Base-by-base conservation (phyloP, 148 eudicot genomes). In the Vaccinium myrtillus region DNA sequence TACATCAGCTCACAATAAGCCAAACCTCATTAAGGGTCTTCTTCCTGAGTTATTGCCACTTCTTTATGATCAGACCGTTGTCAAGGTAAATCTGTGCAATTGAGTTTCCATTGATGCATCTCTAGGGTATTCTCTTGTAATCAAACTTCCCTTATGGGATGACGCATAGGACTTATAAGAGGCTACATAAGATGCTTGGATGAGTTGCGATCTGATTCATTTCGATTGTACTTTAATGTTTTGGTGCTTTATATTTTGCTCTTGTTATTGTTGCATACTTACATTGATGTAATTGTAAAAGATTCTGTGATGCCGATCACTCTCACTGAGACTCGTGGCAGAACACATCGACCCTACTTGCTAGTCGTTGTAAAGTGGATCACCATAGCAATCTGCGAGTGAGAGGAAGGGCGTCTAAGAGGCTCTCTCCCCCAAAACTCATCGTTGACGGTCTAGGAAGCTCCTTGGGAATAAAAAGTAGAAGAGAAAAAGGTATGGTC, bases 1-100 rank as follows among this genome's bases (percentile, higher is more conserved):
- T 88, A 97, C 94, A 71, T 98, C 98, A 83, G 97, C 98, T 75
- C 99, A 97, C 87, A 95, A 97, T 87, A 97, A 97, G 87, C 99
- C 99, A 78, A 95, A 91, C 86, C 95, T 97, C 85, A 90, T 97
- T 84, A 97, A 95, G 92, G 94, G 94, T 80, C 92, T 97, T 87
- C 97, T 97, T 86, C 93, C 99, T 27, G 98, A 97, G 81, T 71
- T 97, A 73, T 87, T 97, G 88, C 99, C 99, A 77, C 99, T 95
- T 77, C 90, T 97, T 76, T 97, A 97, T 89, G 99, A 97, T 90
- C 98, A 95, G 87, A 95, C 99, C 46, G 87, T 95, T 80, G 90
- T 97, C 63, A 97, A 97, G 98, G 99, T 95, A 90, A 83, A 36
- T 77, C 21, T 63, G 27, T 55, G 51, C 15, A 12, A 51, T 14